These are phyloP conservation scores for Cercophora samala DNA, from an alignment of 495 filamentous ascomycete species.

Conservation along the genomic window DNA sequence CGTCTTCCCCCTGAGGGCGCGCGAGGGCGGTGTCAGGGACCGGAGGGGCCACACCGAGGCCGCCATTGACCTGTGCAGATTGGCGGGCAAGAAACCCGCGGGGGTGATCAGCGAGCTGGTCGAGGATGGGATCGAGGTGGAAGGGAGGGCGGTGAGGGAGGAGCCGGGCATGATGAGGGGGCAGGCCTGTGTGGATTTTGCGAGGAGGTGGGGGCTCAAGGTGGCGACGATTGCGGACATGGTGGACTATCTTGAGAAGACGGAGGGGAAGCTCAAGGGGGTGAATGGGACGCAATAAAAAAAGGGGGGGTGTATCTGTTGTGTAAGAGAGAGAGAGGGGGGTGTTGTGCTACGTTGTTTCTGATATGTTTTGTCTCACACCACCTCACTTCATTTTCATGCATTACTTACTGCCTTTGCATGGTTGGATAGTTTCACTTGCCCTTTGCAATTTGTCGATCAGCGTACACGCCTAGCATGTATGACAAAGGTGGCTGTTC, in stretches of 20 bases:
- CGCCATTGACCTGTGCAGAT: conserved; percentile 77
- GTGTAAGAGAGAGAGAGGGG: too few relatives aligned
- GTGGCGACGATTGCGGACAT: conserved; percentile 95
- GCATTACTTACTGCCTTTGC: background rate
- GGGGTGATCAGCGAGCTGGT: conserved; percentile 86
- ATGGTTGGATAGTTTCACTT: background rate
- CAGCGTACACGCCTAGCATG: background rate
- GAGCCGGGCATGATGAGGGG: conserved; percentile 86
- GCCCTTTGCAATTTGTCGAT: too few relatives aligned
- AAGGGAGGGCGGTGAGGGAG: conserved; percentile 51
- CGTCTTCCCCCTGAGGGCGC: conserved; percentile 79
- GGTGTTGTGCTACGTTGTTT: background rate
- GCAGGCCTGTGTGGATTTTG: conserved; percentile 87
- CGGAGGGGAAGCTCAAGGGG: conserved; percentile 46
- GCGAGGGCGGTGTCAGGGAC: conserved; percentile 73
- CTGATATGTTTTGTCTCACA: background rate
- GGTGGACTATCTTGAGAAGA: conserved; percentile 72
- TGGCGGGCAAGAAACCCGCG: conserved; percentile 69
- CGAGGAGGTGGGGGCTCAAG: conserved; percentile 80
- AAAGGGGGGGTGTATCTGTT: too few relatives aligned
- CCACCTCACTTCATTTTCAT: background rate
- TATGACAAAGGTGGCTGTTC: background rate
- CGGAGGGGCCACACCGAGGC: conserved; percentile 90
- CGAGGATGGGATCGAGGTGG: conserved; percentile 66
- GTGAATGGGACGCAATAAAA: conserved; percentile 38